Percentiles rank a stretch among this genome's conserved stretches.
Evolutionary conservation across 352 stramenopile species (phyloP).

Genomic region (Globisporangium sylvaticum): DNA sequence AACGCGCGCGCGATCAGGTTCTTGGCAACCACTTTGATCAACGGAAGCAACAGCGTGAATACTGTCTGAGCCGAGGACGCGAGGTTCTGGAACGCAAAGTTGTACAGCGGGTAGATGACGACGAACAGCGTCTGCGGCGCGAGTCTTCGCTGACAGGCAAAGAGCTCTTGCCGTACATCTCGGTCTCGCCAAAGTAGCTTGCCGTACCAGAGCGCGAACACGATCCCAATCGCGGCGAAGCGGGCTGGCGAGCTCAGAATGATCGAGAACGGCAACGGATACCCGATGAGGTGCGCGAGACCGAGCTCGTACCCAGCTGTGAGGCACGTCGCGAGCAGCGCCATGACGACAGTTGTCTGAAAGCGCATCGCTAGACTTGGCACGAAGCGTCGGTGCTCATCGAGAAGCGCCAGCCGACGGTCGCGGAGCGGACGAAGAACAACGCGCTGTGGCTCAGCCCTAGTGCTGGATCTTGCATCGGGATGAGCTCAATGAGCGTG

Average conservation of each 20-base stretch:
- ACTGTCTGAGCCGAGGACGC: conserved; percentile 5
- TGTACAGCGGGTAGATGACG: conserved; percentile 24
- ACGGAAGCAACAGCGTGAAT: conserved; percentile 16
- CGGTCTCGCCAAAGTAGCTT: background rate
- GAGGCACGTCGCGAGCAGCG: conserved; percentile 12
- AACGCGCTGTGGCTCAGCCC: conserved; percentile 15
- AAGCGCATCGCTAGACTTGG: conserved; percentile 10
- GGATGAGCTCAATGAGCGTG: conserved; percentile 18
- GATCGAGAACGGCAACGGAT: conserved; percentile 29
- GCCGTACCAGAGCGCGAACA: background rate
- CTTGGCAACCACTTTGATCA: conserved; percentile 22
- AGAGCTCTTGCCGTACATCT: conserved; percentile 10
- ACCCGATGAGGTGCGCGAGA: conserved; percentile 18
- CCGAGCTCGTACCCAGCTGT: conserved; percentile 7
- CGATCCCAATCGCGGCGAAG: background rate
- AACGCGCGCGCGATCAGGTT: conserved; percentile 23
- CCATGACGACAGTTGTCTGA: conserved; percentile 4
- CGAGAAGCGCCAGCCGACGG: conserved; percentile 18
- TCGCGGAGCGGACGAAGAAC: conserved; percentile 21
- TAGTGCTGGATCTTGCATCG: conserved; percentile 14
- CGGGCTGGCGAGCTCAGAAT: conserved; percentile 4
- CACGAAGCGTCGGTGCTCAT: conserved; percentile 22
- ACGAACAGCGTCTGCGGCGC: conserved; percentile 15
- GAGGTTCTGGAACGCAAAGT: conserved; percentile 20
- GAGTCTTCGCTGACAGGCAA: background rate